Percentiles rank a stretch among this genome's conserved stretches.
Evolutionary conservation across 2,329 filamentous ascomycete species (phyloP).

Genomic region (Beauveria varroae): DNA sequence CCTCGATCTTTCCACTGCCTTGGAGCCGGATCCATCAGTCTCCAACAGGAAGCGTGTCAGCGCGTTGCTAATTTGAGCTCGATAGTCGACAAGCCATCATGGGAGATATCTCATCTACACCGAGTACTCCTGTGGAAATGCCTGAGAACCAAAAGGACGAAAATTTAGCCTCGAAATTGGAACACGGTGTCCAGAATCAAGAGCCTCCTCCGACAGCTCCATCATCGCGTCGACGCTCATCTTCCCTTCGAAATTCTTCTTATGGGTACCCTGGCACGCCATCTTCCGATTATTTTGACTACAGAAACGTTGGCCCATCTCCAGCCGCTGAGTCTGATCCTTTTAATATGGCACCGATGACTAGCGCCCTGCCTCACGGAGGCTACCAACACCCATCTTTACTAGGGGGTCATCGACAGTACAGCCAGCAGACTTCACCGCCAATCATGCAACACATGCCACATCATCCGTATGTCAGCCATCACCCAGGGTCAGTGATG

Average conservation of each 20-base stretch:
- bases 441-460: constrained; percentile 23
- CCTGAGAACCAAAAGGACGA: neutral
- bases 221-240: neutral
- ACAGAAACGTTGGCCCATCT: constrained; percentile 17
- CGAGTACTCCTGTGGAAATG: neutral
- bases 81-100: neutral
- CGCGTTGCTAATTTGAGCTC: neutral
- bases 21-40: neutral
- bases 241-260: neutral
- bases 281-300: constrained; percentile 32
- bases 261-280: constrained; percentile 21
- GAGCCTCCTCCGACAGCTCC: neutral
- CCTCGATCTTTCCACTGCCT: neutral
- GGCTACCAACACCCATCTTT: constrained; percentile 25
- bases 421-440: constrained; percentile 22
- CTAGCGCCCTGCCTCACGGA: constrained; percentile 29
- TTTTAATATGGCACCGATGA: constrained; percentile 35
- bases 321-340: constrained; percentile 14
- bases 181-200: too few species aligned
- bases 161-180: too few species aligned
- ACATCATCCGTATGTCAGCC: constrained; percentile 26
- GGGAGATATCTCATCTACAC: constrained; percentile 7
- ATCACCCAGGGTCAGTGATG: constrained; percentile 22
- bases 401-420: constrained; percentile 20
- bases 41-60: neutral